Conservation (phyloP, 768 basidiomycete species). For the Podaxis pistillaris region DNA sequence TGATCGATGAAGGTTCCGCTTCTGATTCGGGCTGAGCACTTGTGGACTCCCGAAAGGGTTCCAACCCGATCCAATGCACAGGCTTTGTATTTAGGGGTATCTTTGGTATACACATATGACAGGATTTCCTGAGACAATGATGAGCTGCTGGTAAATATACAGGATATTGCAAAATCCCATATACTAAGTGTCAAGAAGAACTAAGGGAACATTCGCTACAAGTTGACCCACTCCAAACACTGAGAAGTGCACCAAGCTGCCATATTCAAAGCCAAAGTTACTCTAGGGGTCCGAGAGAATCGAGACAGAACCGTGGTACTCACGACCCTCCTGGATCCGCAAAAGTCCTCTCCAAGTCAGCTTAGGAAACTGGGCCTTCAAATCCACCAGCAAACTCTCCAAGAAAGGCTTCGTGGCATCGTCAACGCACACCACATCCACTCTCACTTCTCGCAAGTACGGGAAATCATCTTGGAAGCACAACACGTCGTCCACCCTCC, state of each 20-base stretch:
- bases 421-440: constrained; percentile 1
- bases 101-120: neutral
- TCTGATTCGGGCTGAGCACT: neutral
- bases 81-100: neutral
- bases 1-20: neutral
- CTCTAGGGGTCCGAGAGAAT: neutral
- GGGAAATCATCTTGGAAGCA: neutral
- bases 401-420: neutral
- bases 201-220: neutral
- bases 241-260: neutral
- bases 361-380: constrained; percentile 5
- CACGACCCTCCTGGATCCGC: neutral
- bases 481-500: neutral
- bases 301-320: neutral
- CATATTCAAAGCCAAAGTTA: neutral
- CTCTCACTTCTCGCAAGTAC: neutral
- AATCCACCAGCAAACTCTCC: neutral
- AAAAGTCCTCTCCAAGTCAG: neutral
- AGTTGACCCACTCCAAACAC: neutral
- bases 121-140: neutral
- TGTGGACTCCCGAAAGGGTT: neutral
- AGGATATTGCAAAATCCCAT: neutral
- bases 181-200: neutral
- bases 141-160: neutral
- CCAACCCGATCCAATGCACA: neutral